Conservation (phyloP, 768 basidiomycete genomes). For the Cytidiella melzeri region DNA sequence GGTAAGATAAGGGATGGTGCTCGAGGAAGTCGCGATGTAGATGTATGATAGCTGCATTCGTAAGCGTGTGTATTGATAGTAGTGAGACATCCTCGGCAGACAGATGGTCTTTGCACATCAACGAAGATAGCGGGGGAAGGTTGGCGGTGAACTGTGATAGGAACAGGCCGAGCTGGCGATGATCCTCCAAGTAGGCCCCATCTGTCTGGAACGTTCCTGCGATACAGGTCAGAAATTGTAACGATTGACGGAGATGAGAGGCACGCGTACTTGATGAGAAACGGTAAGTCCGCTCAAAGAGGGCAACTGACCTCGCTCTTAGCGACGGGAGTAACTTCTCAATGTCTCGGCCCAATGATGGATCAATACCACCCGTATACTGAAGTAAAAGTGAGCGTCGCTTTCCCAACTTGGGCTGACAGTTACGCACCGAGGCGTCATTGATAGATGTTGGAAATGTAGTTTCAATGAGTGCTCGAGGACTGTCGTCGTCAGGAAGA, state of each 20-base stretch:
- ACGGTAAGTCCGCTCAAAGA: slow-evolving; percentile 50
- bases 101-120: slow-evolving; percentile 21
- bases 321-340: slow-evolving; percentile 24
- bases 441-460: slow-evolving; percentile 38
- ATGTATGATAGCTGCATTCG: slow-evolving; percentile 45
- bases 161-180: slow-evolving; percentile 38
- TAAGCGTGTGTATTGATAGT: slow-evolving; percentile 43
- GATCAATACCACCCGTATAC: neutral
- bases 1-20: slow-evolving; percentile 21
- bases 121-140: slow-evolving; percentile 34
- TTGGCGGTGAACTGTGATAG: slow-evolving; percentile 38
- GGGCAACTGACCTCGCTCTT: slow-evolving; percentile 44
- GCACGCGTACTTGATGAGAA: slow-evolving; percentile 32
- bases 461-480: slow-evolving; percentile 45
- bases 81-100: slow-evolving; percentile 36
- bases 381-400: neutral
- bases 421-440: slow-evolving; percentile 25
- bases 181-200: slow-evolving; percentile 33
- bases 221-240: slow-evolving; percentile 4
- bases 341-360: neutral
- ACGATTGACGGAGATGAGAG: slow-evolving; percentile 1
- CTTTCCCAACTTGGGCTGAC: neutral
- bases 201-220: slow-evolving; percentile 22
- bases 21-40: slow-evolving; percentile 38
- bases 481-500: slow-evolving; percentile 43